Evolutionary conservation across 1,139 yeast genomes (phyloP).

Genomic region (Protomyces macrosporus): DNA sequence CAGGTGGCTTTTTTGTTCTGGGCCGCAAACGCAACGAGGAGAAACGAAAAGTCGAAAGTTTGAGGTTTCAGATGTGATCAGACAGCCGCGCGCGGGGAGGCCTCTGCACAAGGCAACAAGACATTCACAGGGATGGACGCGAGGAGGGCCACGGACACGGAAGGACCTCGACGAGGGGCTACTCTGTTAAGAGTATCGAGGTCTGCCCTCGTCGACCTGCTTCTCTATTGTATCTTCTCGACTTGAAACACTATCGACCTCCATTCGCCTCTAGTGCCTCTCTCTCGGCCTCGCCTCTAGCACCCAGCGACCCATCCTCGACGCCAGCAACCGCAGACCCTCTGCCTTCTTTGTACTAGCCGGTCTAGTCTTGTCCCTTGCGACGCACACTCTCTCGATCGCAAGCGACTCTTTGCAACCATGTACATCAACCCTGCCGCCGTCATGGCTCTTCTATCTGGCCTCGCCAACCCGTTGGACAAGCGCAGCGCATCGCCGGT

Average conservation of each 20-base stretch:
- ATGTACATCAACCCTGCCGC: slow-evolving; percentile 1
- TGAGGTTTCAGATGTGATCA: neutral
- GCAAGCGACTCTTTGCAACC: neutral
- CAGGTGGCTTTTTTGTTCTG: neutral
- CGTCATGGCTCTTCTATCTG: neutral
- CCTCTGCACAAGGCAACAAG: too few relatives aligned
- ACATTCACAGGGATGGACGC: too few relatives aligned
- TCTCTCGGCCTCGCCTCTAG: neutral
- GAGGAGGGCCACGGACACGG: neutral
- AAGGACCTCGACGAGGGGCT: neutral
- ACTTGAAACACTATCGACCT: neutral
- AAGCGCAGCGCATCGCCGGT: neutral
- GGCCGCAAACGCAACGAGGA: neutral
- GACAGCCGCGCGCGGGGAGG: too few relatives aligned
- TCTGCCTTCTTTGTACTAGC: neutral
- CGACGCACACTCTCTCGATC: neutral
- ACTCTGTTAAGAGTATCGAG: neutral
- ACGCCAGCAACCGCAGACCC: too few relatives aligned
- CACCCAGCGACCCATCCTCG: neutral
- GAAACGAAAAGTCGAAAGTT: neutral
- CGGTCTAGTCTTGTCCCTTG: neutral
- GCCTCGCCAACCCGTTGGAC: neutral
- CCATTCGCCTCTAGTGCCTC: neutral
- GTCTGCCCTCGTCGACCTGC: neutral
- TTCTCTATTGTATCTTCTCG: neutral